Evolutionary conservation across 257 asterid genomes (phyloP), one percentile per base, ranked within the genome.

Genomic region (Solanum tarapatanum): DNA sequence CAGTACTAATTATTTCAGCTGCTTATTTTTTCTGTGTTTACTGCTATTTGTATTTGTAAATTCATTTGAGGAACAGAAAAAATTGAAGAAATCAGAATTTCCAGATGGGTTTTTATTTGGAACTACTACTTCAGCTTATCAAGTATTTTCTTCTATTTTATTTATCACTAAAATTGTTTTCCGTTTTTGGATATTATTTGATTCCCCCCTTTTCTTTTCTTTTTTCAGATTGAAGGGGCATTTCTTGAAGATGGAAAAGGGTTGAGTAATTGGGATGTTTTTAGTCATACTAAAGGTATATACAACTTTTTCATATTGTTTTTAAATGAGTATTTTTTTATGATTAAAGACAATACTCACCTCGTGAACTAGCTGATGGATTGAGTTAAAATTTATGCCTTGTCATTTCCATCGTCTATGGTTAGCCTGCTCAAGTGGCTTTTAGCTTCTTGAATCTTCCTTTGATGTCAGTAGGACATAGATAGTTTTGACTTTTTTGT

Each of bases 91-190:
- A 87, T 92, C 93, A 0, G 91, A 95, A 37, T 96, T 96, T 37
- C 94, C 99, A 55, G 82, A 89, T 90, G 97, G 93, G 87, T 96
- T 96, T 88, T 89, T 94, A 89, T 95, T 96, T 73, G 98, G 99
- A 58, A 92, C 92, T 73, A 86, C 95, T 13, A 94, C 98, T 83
- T 96, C 99, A 36, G 92, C 99, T 0, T 95, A 95, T 87, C 98
- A 94, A 86, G 97, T 93, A 58, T 83, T 74, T 24, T 36, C 24
- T 41, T 37, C 32, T 66, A 10, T 33, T 19, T 30, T 30, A 2
- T 55, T 21, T 30, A 12, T 32, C n/a, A 7, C 3, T 8, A 70
- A 5, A 14, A 23, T 36, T 66, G 19, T 10, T 10, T 7, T 8
- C n/a, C 2, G n/a, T 43, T 5, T 10, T 36, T 37, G 2, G 64